These are phyloP conservation scores for Sugiyamaella lignohabitans DNA, from an alignment of 805 yeast genomes.

Conservation along the genomic window DNA sequence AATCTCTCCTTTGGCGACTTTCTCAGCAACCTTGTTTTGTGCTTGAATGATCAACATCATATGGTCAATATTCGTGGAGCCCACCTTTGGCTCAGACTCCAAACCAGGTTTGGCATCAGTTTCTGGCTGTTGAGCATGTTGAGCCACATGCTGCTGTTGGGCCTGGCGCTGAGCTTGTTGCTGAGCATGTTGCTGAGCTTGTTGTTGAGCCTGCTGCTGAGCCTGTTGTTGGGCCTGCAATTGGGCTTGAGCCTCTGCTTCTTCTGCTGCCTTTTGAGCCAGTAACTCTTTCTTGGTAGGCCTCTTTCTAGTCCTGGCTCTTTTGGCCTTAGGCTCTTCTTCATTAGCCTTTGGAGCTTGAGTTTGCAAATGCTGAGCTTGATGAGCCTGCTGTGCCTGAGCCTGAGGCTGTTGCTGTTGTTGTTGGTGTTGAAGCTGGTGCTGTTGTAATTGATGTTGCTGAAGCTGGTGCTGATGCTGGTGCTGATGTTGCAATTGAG, in stretches of 20 bases:
- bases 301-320: constrained; percentile 2
- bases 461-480: constrained; percentile 15
- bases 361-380: constrained; percentile 5
- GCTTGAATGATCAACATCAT: constrained; percentile 89
- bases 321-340: constrained; percentile 9
- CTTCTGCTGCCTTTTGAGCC: constrained; percentile 1
- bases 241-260: background rate
- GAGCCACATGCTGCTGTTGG: constrained; percentile 8
- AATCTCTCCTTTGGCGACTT: constrained; percentile 64
- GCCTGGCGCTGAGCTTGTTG: constrained; percentile 6
- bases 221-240: background rate
- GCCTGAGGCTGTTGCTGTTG: constrained; percentile 18
- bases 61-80: constrained; percentile 87
- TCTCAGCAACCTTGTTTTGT: constrained; percentile 57
- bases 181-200: constrained; percentile 1
- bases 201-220: constrained; percentile 7
- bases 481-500: constrained; percentile 6
- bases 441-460: constrained; percentile 19
- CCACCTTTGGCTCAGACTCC: constrained; percentile 38
- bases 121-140: background rate
- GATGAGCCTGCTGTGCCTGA: constrained; percentile 15
- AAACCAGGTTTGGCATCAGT: background rate
- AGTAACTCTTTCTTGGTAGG: constrained; percentile 1
- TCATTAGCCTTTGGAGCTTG: background rate
- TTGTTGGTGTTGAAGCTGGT: constrained; percentile 17